Evolutionary conservation across 2,329 filamentous ascomycete species (phyloP).

Genomic region (Diaporthe velutina): DNA sequence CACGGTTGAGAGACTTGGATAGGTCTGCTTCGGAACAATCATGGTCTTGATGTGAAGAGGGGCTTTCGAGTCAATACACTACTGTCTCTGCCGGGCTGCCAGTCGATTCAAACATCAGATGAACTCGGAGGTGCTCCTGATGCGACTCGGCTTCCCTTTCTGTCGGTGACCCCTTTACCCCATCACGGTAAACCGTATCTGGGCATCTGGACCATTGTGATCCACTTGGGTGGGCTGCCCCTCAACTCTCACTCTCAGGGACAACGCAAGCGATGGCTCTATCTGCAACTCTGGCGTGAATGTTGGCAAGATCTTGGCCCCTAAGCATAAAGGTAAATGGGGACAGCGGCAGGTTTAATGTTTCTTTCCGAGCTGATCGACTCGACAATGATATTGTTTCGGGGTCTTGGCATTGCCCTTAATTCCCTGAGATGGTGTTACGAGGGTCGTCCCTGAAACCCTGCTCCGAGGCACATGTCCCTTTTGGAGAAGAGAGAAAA

Average conservation of each 20-base stretch:
- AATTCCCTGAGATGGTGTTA: slow-evolving; percentile 12
- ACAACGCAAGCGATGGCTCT: slow-evolving; percentile 3
- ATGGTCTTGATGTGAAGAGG: background rate
- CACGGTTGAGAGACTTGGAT: background rate
- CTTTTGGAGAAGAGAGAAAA: background rate
- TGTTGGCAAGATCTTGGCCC: background rate
- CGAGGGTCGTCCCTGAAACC: slow-evolving; percentile 26
- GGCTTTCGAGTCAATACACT: background rate
- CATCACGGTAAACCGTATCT: slow-evolving; percentile 3
- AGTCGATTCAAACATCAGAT: slow-evolving; percentile 5
- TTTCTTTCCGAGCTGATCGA: slow-evolving; percentile 8
- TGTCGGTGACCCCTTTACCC: slow-evolving; percentile 13
- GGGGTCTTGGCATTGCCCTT: slow-evolving; percentile 13
- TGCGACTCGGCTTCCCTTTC: background rate
- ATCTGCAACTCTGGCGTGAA: slow-evolving; percentile 18
- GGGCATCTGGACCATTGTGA: background rate
- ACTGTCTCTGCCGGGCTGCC: background rate
- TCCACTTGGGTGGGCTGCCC: background rate
- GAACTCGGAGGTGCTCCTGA: slow-evolving; percentile 7
- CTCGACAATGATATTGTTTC: slow-evolving; percentile 9
- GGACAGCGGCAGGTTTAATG: slow-evolving; percentile 1
- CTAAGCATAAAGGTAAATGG: background rate
- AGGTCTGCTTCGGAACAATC: background rate
- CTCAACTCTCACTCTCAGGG: background rate
- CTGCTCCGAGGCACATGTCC: background rate